Evolutionary conservation across 1,139 yeast genomes (phyloP).

Genomic region (Maudiozyma humilis): DNA sequence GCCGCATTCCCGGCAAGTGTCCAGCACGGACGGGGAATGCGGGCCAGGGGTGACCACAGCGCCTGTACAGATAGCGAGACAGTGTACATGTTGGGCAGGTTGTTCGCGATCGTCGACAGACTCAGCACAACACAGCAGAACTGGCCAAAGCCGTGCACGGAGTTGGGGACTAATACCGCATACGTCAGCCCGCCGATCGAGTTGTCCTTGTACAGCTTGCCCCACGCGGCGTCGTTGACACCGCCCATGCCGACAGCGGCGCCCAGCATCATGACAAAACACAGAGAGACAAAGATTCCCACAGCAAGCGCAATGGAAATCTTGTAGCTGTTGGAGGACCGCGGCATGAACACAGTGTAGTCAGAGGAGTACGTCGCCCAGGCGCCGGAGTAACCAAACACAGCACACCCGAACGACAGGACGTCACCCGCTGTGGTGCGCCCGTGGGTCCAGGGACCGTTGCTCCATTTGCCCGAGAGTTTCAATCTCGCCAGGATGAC

Average conservation of each 20-base stretch:
- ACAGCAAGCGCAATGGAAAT: conserved; percentile 55
- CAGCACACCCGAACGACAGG: conserved; percentile 75
- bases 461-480: conserved; percentile 52
- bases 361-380: conserved; percentile 94
- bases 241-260: conserved; percentile 78
- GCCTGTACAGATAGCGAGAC: conserved; percentile 81
- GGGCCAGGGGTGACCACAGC: conserved; percentile 61
- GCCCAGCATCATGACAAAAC: conserved; percentile 72
- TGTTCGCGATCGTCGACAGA: conserved; percentile 79
- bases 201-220: conserved; percentile 33
- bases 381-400: conserved; percentile 88
- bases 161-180: conserved; percentile 66
- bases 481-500: conserved; percentile 72
- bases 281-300: conserved; percentile 61
- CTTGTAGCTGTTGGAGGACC: conserved; percentile 47
- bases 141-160: conserved; percentile 82
- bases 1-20: conserved; percentile 66
- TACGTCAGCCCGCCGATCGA: conserved; percentile 77
- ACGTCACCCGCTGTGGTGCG: conserved; percentile 64
- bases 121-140: conserved; percentile 84
- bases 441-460: conserved; percentile 40
- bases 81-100: conserved; percentile 91
- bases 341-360: conserved; percentile 78
- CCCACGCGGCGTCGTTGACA: conserved; percentile 38
- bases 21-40: conserved; percentile 78